Conservation (phyloP, 495 filamentous ascomycete species). For the Aspergillus biplanus region DNA sequence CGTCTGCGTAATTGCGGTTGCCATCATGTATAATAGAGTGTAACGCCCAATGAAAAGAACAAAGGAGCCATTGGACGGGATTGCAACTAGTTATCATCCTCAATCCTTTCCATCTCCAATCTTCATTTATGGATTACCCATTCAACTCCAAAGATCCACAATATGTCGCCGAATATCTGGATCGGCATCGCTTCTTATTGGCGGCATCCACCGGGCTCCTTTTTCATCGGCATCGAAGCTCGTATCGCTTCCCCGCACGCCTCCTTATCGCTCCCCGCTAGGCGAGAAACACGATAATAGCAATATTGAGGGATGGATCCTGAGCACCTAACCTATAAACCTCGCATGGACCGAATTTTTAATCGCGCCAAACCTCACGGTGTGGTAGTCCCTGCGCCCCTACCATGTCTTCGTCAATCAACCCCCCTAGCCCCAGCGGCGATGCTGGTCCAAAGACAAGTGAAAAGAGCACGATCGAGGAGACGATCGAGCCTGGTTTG, state of each 20-base stretch:
- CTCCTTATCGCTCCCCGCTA: background rate
- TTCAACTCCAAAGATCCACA: background rate
- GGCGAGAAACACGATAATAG: too few species aligned
- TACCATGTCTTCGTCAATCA: too few species aligned
- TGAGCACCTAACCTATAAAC: too few species aligned
- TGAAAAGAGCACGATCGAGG: too few species aligned
- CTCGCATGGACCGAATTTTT: too few species aligned
- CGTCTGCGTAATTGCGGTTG: background rate
- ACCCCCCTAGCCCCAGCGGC: background rate
- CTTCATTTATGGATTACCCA: background rate
- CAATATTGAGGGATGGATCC: background rate
- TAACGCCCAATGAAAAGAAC: background rate
- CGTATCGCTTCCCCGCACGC: constrained; percentile 12
- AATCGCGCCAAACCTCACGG: too few species aligned
- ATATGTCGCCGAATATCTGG: background rate
- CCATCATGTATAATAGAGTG: background rate
- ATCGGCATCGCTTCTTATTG: constrained; percentile 11
- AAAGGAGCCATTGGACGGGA: background rate
- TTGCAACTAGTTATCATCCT: too few species aligned
- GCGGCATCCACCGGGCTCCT: constrained; percentile 1
- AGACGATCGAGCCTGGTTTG: background rate
- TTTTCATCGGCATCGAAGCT: background rate
- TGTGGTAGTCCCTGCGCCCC: too few species aligned
- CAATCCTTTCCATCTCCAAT: too few species aligned
- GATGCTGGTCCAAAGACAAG: background rate